Percentiles rank a stretch among this genome's conserved stretches.
These are phyloP conservation scores for Thalassiosira allenii DNA, from an alignment of 352 stramenopile genomes.

Conservation along the genomic window DNA sequence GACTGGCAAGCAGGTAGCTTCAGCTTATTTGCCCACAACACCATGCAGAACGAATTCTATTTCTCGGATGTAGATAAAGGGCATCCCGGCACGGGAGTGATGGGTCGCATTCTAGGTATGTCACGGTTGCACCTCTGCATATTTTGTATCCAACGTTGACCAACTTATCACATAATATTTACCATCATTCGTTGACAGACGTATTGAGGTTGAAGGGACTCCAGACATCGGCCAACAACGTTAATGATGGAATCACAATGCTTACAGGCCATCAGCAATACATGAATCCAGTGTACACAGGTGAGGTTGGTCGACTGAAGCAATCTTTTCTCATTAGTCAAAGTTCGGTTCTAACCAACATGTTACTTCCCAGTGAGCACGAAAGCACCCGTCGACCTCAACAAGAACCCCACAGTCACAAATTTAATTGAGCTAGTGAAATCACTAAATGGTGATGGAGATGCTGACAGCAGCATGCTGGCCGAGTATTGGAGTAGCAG, in stretches of 20 bases:
- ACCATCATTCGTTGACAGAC: too few relatives aligned
- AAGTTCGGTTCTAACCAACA: too few relatives aligned
- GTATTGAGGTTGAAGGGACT: slow-evolving; percentile 41
- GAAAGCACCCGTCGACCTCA: slow-evolving; percentile 17
- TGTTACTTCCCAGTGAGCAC: too few relatives aligned
- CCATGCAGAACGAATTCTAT: slow-evolving; percentile 39
- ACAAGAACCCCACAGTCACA: slow-evolving; percentile 33
- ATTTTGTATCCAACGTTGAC: too few relatives aligned
- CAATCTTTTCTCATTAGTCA: too few relatives aligned
- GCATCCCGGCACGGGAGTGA: slow-evolving; percentile 10
- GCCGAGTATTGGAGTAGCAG: slow-evolving; percentile 26
- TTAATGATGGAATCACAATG: background rate
- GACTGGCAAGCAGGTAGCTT: slow-evolving; percentile 48
- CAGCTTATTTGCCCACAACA: slow-evolving; percentile 76
- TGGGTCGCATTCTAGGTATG: slow-evolving; percentile 34
- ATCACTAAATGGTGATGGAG: slow-evolving; percentile 66
- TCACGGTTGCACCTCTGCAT: too few relatives aligned
- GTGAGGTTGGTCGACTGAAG: slow-evolving; percentile 13
- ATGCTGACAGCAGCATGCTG: slow-evolving; percentile 57
- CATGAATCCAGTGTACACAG: slow-evolving; percentile 18
- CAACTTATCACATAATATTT: too few relatives aligned
- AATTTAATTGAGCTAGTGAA: slow-evolving; percentile 73
- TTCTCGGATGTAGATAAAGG: slow-evolving; percentile 5
- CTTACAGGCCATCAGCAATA: slow-evolving; percentile 1
- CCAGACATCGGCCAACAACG: slow-evolving; percentile 16